Percentiles rank a stretch among this genome's conserved stretches.
Evolutionary conservation across 2,329 filamentous ascomycete species (phyloP).

Genomic region (Huntiella decipiens): DNA sequence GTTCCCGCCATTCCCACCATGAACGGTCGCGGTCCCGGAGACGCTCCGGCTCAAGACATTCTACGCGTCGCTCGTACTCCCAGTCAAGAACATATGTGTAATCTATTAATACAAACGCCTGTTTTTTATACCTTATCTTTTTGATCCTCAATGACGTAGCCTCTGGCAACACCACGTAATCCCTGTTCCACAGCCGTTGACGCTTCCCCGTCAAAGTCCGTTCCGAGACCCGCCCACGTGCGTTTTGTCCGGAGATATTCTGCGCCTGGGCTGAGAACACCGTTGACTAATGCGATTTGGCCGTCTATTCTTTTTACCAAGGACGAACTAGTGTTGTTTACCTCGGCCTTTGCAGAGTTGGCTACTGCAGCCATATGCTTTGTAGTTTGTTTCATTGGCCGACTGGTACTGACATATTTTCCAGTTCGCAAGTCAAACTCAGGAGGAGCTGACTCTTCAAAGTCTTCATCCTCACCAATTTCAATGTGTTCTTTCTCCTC

Average conservation of each 20-base stretch:
- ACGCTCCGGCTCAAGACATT: constrained; percentile 24
- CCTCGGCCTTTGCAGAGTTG: constrained; percentile 16
- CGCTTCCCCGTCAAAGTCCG: constrained; percentile 50
- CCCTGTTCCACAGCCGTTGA: constrained; percentile 66
- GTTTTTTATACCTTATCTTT: constrained; percentile 27
- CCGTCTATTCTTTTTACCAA: constrained; percentile 42
- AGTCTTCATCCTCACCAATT: constrained; percentile 29
- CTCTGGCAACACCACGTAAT: constrained; percentile 68
- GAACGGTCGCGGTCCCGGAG: constrained; percentile 21
- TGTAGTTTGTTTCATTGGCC: constrained; percentile 40
- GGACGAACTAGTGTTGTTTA: constrained; percentile 1
- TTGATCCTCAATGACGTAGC: constrained; percentile 57
- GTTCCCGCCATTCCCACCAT: constrained; percentile 20
- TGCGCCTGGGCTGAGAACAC: constrained; percentile 75
- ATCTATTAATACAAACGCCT: background rate
- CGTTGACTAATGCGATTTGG: constrained; percentile 65
- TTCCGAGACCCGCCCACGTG: constrained; percentile 84
- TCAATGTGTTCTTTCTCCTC: constrained; percentile 12
- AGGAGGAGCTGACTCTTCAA: constrained; percentile 59
- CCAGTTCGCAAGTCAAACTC: constrained; percentile 88
- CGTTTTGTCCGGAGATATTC: constrained; percentile 66
- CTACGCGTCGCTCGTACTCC: constrained; percentile 25
- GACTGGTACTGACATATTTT: constrained; percentile 56
- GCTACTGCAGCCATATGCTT: constrained; percentile 12
- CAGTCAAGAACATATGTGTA: constrained; percentile 33